Conservation (phyloP, 2,329 filamentous ascomycete species). For the Geosmithia morbida region DNA sequence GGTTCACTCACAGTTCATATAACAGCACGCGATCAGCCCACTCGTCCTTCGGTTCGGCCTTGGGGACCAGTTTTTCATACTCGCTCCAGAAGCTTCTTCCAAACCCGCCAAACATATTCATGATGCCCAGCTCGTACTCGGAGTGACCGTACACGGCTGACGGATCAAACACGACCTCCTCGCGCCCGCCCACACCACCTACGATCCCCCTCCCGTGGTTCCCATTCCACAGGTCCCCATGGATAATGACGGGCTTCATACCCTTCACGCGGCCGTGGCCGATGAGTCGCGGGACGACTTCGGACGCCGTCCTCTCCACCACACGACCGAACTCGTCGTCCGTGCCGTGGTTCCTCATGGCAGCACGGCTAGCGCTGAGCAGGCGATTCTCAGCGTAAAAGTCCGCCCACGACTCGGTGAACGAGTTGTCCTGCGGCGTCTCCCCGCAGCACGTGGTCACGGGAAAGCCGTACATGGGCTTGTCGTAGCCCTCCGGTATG, state of each 20-base stretch:
- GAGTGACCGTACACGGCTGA: constrained; percentile 71
- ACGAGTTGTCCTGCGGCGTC: constrained; percentile 56
- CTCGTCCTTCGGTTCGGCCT: constrained; percentile 66
- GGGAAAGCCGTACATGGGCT: constrained; percentile 68
- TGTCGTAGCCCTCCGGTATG: constrained; percentile 38
- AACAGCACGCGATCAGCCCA: constrained; percentile 71
- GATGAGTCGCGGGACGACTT: constrained; percentile 65
- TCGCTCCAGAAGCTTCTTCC: constrained; percentile 56
- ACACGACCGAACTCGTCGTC: constrained; percentile 47
- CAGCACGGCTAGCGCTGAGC: constrained; percentile 44
- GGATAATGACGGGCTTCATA: constrained; percentile 65
- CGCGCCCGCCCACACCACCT: constrained; percentile 33
- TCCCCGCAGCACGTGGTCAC: constrained; percentile 70
- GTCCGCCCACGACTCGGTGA: constrained; percentile 56
- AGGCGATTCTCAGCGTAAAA: constrained; percentile 70
- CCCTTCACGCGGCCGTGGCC: constrained; percentile 49
- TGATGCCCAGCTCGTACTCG: constrained; percentile 87
- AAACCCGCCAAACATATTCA: constrained; percentile 94
- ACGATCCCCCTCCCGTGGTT: constrained; percentile 61
- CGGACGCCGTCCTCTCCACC: constrained; percentile 47
- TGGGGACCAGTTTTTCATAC: constrained; percentile 62
- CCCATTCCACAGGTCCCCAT: constrained; percentile 90
- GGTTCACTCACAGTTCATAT: constrained; percentile 60
- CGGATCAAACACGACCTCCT: constrained; percentile 74
- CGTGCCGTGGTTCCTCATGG: constrained; percentile 44